Evolutionary conservation across 495 filamentous ascomycete species (phyloP), one percentile per base, ranked within the genome.

Genomic region (Neurospora sp.): DNA sequence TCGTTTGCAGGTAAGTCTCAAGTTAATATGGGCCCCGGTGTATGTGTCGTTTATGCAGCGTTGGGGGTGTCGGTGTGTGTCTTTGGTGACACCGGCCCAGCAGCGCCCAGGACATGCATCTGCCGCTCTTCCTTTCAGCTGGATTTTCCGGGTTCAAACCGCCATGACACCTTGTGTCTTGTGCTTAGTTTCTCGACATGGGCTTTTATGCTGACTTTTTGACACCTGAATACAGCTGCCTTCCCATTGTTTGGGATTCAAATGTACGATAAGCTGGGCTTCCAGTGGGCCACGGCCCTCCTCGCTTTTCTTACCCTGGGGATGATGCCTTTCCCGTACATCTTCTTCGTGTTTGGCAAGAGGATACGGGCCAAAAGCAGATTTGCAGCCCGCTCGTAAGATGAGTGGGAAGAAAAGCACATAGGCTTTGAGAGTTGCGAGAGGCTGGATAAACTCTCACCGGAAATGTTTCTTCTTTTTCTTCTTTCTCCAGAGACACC

Each of bases 1-100:
- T 86, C 82, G 73, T 98, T 98, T 84, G 95, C 90, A 73, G 94
- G 93, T 78, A 89, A 89, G 76, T 94, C 90, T 38, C 3, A 14
- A 31, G 20, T 73, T 83, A 84, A 65, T 7, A 65, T 65, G 22
- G 14, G 16, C 53, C 53, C 53, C 53, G 53, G 53, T 37, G 27
- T 65, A 65, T 65, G 53, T 65, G 53, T 65, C 53, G 53, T 65
- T 65, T 65, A 65, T 35, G 53, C 53, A 35, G 53, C 53, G 14
- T 65, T 65, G 53, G 53, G 10, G 53, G 22, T 65, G 22, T 65
- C 53, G 27, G 53, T 65, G 53, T 65, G 53, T 65, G 53, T 65
- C 53, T 61, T 61, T 61, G 53, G 27, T 65, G 53, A 35, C 31
- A 65, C 53, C 14, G 53, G 53, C 14, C 27, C 53, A 65, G 27